Conservation (phyloP, 1,284 basidiomycete genomes). For the Ganoderma lingzhi region DNA sequence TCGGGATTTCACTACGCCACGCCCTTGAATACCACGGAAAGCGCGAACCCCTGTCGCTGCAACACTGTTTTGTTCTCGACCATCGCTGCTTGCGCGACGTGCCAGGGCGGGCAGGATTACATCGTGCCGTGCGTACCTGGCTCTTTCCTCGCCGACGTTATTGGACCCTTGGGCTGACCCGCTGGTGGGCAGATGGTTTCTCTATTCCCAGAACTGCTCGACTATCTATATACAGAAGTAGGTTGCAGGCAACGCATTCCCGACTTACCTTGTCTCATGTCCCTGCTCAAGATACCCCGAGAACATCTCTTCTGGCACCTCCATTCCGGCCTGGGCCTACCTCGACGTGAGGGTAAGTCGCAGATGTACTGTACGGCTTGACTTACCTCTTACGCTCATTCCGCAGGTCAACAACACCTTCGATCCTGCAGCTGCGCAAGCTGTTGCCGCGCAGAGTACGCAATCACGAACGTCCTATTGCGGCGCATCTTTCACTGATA, state of each 20-base stretch:
- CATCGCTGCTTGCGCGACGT: constrained; percentile 23
- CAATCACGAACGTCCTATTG: no score
- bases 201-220: constrained; percentile 20
- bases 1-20: constrained; percentile 24
- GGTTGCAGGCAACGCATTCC: neutral
- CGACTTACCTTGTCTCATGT: neutral
- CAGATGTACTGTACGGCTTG: neutral
- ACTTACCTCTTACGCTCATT: neutral
- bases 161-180: neutral
- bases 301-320: constrained; percentile 18
- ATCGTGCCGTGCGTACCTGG: constrained; percentile 15
- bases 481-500: neutral
- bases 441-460: constrained; percentile 11
- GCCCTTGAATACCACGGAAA: constrained; percentile 12
- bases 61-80: constrained; percentile 27
- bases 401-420: constrained; percentile 16
- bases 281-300: constrained; percentile 12
- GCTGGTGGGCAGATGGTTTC: constrained; percentile 16
- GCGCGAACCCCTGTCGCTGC: constrained; percentile 24
- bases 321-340: constrained; percentile 29
- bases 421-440: constrained; percentile 13
- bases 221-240: constrained; percentile 16
- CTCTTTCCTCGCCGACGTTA: neutral
- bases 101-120: constrained; percentile 19
- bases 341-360: constrained; percentile 22